Evolutionary conservation across 2,329 filamentous ascomycete genomes (phyloP).

Genomic region (Septoria petroselini): DNA sequence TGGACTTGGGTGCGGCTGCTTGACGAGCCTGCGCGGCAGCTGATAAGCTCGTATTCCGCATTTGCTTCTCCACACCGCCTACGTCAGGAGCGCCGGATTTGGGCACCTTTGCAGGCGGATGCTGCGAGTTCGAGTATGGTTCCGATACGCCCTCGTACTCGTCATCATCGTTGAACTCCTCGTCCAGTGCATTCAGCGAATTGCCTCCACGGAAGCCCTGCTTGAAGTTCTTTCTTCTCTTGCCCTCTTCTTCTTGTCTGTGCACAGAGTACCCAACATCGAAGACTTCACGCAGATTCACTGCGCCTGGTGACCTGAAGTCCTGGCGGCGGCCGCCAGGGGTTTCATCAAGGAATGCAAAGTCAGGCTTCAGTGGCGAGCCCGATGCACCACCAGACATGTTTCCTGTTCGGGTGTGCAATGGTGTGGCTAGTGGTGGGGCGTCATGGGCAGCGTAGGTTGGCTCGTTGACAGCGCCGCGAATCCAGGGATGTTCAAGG

Average conservation of each 20-base stretch:
- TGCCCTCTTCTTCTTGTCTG: conserved; percentile 91
- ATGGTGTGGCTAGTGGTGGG: conserved; percentile 67
- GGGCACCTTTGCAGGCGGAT: conserved; percentile 62
- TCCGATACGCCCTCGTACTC: conserved; percentile 61
- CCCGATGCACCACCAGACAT: conserved; percentile 30
- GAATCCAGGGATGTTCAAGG: conserved; percentile 91
- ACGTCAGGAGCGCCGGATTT: conserved; percentile 60
- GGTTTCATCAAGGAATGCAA: conserved; percentile 56
- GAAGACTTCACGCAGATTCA: conserved; percentile 95
- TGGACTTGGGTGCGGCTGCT: conserved; percentile 48
- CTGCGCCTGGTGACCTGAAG: conserved; percentile 90
- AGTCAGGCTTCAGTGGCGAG: conserved; percentile 50
- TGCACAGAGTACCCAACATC: conserved; percentile 98
- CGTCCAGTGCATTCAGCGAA: conserved; percentile 62
- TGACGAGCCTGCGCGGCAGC: conserved; percentile 62
- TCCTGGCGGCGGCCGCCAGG: conserved; percentile 67
- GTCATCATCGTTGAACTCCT: conserved; percentile 62
- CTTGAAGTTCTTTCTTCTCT: conserved; percentile 79
- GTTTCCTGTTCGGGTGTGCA: conserved; percentile 55
- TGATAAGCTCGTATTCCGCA: conserved; percentile 76
- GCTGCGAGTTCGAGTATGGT: conserved; percentile 48
- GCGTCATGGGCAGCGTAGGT: conserved; percentile 67
- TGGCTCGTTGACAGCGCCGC: conserved; percentile 60
- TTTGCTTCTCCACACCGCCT: conserved; percentile 76
- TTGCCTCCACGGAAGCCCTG: conserved; percentile 63